Percentiles rank a stretch among this genome's conserved stretches.
Conservation (phyloP, 1,284 basidiomycete species). For the Tilletia horrida region DNA sequence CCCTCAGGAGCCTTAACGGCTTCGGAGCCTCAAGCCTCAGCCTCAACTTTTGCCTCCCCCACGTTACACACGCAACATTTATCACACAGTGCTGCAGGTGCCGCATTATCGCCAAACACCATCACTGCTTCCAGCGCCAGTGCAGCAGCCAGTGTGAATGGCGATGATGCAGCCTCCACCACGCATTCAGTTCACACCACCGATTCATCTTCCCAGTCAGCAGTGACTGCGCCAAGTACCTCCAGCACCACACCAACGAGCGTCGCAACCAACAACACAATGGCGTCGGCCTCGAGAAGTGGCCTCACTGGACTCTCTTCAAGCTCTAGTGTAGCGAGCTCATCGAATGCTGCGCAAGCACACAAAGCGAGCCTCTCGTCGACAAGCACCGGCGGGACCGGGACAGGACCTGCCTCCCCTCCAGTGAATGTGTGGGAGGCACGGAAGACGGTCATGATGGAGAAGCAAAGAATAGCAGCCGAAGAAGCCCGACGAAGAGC, state of each 20-base stretch:
- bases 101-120: not conserved
- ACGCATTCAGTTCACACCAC: slow-evolving; percentile 9
- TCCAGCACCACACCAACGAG: slow-evolving; percentile 10
- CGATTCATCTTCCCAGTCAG: not conserved
- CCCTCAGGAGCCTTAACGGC: not conserved
- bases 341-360: too few species aligned
- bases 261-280: not conserved
- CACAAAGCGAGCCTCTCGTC: too few species aligned
- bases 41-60: not conserved
- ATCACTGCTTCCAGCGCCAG: not conserved
- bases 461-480: slow-evolving; percentile 24
- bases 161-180: slow-evolving; percentile 11
- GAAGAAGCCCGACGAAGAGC: not conserved
- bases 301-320: too few species aligned
- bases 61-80: not conserved
- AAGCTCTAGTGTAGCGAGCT: too few species aligned
- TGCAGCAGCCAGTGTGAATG: slow-evolving; percentile 3
- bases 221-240: slow-evolving; percentile 1
- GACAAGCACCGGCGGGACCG: too few species aligned
- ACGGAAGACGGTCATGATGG: slow-evolving; percentile 33
- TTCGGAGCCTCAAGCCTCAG: not conserved
- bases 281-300: too few species aligned
- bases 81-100: not conserved
- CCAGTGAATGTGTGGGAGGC: slow-evolving; percentile 41
- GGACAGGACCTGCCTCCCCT: too few species aligned